phyloP scores from a whole-genome alignment of 345 rosid species.

The Brassica incana region DNA sequence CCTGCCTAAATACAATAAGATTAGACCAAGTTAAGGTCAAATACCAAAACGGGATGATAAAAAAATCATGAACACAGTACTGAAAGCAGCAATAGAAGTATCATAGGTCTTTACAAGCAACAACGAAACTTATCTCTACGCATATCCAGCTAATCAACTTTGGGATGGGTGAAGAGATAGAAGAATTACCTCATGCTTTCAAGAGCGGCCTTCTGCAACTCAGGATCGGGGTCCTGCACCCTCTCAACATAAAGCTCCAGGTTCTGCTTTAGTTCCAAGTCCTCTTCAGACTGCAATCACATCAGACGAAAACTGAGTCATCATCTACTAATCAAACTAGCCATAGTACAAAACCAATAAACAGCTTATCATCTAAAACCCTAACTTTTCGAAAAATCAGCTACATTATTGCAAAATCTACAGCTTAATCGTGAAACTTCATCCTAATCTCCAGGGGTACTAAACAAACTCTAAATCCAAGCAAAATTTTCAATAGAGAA shows the following conservation, averaged over 20 bases:
- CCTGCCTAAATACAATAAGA: slow-evolving; percentile 53
- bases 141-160: slow-evolving; percentile 2
- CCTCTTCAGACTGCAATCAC: slow-evolving; percentile 81
- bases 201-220: slow-evolving; percentile 82
- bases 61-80: background rate
- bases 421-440: background rate
- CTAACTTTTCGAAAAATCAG: background rate
- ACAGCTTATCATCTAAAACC: background rate
- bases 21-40: slow-evolving; percentile 4
- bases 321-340: background rate
- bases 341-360: background rate
- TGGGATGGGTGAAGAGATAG: background rate
- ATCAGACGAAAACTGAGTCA: slow-evolving; percentile 10
- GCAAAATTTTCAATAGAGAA: background rate
- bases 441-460: background rate
- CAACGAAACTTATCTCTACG: too few species aligned
- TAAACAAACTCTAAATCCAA: background rate
- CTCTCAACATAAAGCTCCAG: slow-evolving; percentile 94
- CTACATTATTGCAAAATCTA: background rate
- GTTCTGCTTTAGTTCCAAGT: slow-evolving; percentile 86
- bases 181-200: slow-evolving; percentile 86
- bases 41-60: too few species aligned
- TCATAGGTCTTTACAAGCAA: background rate
- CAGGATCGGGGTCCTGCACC: slow-evolving; percentile 87
- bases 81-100: slow-evolving; percentile 11